phyloP scores from a whole-genome alignment of 164 flowering plant genomes.

The Malania oleifera region DNA sequence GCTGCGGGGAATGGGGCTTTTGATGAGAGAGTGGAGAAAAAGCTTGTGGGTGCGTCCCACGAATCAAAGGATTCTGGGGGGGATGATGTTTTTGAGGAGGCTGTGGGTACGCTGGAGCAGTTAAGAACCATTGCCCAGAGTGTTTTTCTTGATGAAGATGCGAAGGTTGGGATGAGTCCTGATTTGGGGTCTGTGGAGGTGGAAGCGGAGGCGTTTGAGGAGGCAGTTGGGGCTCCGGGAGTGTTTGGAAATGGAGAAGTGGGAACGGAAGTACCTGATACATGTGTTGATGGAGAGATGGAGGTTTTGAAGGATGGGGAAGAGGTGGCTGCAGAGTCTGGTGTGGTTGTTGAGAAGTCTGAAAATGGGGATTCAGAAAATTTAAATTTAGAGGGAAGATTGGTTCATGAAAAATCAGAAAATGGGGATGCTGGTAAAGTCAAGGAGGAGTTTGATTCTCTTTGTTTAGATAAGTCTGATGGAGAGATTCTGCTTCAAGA shows the following conservation, averaged over 20 bases:
- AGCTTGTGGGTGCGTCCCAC: slow-evolving; percentile 19
- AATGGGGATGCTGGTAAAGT: slow-evolving; percentile 12
- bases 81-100: slow-evolving; percentile 57
- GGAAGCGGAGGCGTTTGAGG: slow-evolving; percentile 39
- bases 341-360: slow-evolving; percentile 18
- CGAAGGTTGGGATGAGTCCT: slow-evolving; percentile 5
- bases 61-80: slow-evolving; percentile 34
- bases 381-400: neutral
- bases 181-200: slow-evolving; percentile 9
- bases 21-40: slow-evolving; percentile 23
- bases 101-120: slow-evolving; percentile 18
- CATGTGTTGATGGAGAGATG: slow-evolving; percentile 14
- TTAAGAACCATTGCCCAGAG: slow-evolving; percentile 10
- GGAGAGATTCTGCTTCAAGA: slow-evolving; percentile 19
- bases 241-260: slow-evolving; percentile 13
- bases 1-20: slow-evolving; percentile 22
- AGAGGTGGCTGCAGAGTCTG: slow-evolving; percentile 13
- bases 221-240: slow-evolving; percentile 28
- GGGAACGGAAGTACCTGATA: slow-evolving; percentile 12
- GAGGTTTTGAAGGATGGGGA: slow-evolving; percentile 10
- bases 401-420: slow-evolving; percentile 5
- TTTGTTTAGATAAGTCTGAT: slow-evolving; percentile 15
- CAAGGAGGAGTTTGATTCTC: slow-evolving; percentile 5
- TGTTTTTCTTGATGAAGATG: slow-evolving; percentile 13
- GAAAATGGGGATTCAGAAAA: slow-evolving; percentile 16